Base-by-base conservation (phyloP, 1,139 yeast genomes). In the Magnusiomyces ingens region DNA sequence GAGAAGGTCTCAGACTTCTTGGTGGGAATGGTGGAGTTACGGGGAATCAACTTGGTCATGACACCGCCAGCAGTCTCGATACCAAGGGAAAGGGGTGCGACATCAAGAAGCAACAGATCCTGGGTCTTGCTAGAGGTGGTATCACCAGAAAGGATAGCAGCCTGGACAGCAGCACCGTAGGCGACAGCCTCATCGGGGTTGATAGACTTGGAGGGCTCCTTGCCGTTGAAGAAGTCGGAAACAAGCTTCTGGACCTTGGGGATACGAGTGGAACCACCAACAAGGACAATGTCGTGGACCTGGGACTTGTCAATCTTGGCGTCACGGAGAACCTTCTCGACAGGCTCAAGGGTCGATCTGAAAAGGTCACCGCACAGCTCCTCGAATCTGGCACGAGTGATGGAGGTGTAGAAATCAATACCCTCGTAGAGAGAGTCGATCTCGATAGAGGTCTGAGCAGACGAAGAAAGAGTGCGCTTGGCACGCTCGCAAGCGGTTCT, bases 401-500 rank as follows among this genome's bases (percentile, higher is more conserved):
- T 84, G 72, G 93, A 85, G 64, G 96, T 85, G 77, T 89, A 87
- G 82, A 91, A 91, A 76, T 91, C 98, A 72, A 87, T 85, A 80
- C 98, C 98, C 70, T 90, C 97, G 75, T 78, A 89, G 71, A 91
- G 81, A 57, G 98, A 91, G 81, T 91, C 98, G 71, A 91, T 91
- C 80, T 91, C 98, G 71, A 91, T 85, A 59, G 96, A 84, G 68
- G 98, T 89, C 77, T 90, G 95, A 66, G 97, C 88, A 66, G 93
- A 93, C 64, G 97, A 89, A 59, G 98, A 91, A 71, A 91, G 84
- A 62, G 98, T 90, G 82, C 98, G 88, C 95, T 91, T 91, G 66
- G 98, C 98, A 79, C 97, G 89, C 81, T 91, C 98, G 79, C 96
- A 91, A 69, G 97, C 96, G 69, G 97, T 90, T 84, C 97, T 87